Conservation (phyloP, 2,329 filamentous ascomycete genomes). For the Penicillium sp. region DNA sequence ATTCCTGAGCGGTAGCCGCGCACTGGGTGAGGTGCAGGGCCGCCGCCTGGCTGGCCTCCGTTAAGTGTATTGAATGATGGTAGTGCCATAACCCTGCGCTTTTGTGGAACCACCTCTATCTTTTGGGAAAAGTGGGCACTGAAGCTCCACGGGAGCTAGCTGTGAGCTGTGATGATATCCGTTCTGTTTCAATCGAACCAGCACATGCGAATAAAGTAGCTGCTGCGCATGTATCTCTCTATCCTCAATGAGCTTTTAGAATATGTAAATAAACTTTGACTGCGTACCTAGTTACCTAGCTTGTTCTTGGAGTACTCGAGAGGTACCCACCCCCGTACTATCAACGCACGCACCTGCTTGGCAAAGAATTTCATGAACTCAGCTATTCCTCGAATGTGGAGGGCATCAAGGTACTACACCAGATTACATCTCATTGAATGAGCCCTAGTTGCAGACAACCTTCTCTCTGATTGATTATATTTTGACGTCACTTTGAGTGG, state of each 20-base stretch:
- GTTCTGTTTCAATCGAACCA: slow-evolving; percentile 14
- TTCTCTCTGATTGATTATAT: slow-evolving; percentile 18
- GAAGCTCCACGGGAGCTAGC: slow-evolving; percentile 17
- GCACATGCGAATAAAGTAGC: neutral
- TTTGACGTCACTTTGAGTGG: slow-evolving; percentile 34
- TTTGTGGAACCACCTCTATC: neutral
- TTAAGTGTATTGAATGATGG: slow-evolving; percentile 43
- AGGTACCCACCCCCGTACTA: neutral
- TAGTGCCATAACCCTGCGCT: neutral
- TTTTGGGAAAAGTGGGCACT: neutral
- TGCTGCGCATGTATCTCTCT: neutral
- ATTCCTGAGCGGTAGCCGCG: slow-evolving; percentile 86
- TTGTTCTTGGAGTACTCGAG: neutral
- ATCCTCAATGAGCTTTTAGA: neutral
- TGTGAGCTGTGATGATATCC: slow-evolving; percentile 29
- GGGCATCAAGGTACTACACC: neutral
- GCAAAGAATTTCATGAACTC: neutral
- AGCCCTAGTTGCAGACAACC: neutral
- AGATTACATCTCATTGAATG: neutral
- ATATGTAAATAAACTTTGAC: neutral
- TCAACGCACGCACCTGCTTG: neutral
- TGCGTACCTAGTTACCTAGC: neutral
- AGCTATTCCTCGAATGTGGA: neutral
- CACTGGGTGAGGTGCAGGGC: slow-evolving; percentile 89
- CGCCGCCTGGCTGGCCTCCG: slow-evolving; percentile 76